A percentile compares a stretch with the other conserved stretches of the same genome.
Evolutionary conservation across 768 basidiomycete species (phyloP).

Genomic region (Naganishia antarctica): DNA sequence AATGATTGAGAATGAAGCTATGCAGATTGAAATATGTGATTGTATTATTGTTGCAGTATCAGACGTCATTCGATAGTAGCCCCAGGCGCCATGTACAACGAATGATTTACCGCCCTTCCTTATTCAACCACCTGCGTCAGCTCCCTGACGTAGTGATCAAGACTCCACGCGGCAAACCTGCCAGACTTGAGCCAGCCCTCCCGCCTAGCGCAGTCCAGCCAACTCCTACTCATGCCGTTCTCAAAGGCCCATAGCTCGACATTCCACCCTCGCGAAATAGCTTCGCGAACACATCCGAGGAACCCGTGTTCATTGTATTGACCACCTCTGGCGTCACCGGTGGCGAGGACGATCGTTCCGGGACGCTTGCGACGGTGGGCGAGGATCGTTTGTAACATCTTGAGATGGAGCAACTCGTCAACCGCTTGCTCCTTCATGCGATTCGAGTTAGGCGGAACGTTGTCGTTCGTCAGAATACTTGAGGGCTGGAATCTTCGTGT

Average conservation of each 20-base stretch:
- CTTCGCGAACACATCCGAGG: conserved; percentile 76
- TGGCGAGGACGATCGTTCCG: conserved; percentile 77
- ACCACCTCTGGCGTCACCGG: conserved; percentile 86
- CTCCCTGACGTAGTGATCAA: conserved; percentile 46
- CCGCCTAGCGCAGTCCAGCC: conserved; percentile 38
- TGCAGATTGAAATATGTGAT: too few species aligned
- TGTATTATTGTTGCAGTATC: too few species aligned
- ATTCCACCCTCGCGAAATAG: conserved; percentile 81
- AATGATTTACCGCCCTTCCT: background rate
- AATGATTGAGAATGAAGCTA: too few species aligned
- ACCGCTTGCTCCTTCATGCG: conserved; percentile 75
- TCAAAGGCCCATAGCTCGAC: conserved; percentile 96
- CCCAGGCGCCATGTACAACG: too few species aligned
- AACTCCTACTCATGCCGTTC: conserved; percentile 50
- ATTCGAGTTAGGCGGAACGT: background rate
- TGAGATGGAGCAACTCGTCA: conserved; percentile 88
- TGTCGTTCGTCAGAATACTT: too few species aligned
- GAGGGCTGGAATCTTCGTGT: too few species aligned
- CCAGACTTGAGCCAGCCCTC: conserved; percentile 38
- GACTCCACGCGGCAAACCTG: conserved; percentile 34
- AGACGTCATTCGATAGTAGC: too few species aligned
- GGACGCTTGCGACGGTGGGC: conserved; percentile 52
- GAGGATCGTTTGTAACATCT: conserved; percentile 79
- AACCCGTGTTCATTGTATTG: conserved; percentile 93
- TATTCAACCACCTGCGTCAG: conserved; percentile 18